Percentiles rank a stretch among this genome's conserved stretches.
phyloP scores from a whole-genome alignment of 2,329 filamentous ascomycete species.

The Sporothrix dimorphospora region DNA sequence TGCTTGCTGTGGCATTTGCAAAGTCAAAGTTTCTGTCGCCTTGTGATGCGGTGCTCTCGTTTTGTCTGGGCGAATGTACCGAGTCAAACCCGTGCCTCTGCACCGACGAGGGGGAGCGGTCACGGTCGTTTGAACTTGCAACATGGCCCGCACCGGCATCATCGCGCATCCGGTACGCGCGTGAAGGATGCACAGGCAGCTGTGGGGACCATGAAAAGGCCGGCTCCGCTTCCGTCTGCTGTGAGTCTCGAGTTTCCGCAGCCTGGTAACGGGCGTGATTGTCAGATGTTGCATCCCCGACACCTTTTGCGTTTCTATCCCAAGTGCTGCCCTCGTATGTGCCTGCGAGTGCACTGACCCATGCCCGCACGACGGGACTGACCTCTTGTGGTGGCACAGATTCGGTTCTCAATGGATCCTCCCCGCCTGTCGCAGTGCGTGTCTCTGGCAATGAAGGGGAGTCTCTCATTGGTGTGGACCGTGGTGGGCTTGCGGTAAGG shows the following conservation, averaged over 20 bases:
- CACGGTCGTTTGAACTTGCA: background rate
- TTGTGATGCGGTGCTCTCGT: background rate
- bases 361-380: background rate
- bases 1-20: background rate
- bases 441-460: background rate
- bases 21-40: background rate
- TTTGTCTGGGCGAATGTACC: background rate
- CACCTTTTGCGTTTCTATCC: background rate
- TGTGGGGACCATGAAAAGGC: background rate
- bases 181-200: background rate
- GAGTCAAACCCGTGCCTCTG: background rate
- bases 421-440: background rate
- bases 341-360: background rate
- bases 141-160: background rate
- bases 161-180: background rate
- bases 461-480: background rate
- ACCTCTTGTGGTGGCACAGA: background rate
- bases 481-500: background rate
- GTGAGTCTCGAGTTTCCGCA: background rate
- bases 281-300: background rate
- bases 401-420: background rate
- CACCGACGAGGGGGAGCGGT: background rate
- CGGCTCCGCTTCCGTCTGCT: background rate
- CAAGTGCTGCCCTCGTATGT: background rate
- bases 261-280: background rate